Percentiles rank a stretch among this genome's conserved stretches.
Evolutionary conservation across 352 stramenopile genomes (phyloP).

Genomic region (Thraustochytrium striatum): DNA sequence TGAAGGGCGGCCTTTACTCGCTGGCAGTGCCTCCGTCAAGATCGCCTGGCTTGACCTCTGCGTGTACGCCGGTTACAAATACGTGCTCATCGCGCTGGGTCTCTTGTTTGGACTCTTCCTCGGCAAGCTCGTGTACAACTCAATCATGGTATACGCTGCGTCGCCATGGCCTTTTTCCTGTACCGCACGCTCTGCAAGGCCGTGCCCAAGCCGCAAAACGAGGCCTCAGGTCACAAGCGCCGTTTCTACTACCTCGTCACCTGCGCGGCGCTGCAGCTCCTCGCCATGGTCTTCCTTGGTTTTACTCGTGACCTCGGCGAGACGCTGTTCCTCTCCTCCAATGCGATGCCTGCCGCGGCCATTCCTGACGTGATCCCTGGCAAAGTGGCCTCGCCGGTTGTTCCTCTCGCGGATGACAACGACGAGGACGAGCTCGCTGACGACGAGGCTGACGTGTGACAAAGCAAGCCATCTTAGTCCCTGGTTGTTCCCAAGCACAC

Average conservation of each 20-base stretch:
- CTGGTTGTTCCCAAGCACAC: too few relatives aligned
- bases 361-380: too few relatives aligned
- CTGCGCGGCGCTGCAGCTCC: constrained; percentile 26
- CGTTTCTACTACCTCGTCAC: constrained; percentile 28
- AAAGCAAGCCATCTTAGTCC: constrained; percentile 12
- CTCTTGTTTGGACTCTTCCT: constrained; percentile 41
- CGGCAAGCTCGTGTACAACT: constrained; percentile 48
- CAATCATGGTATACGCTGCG: constrained; percentile 49
- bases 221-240: constrained; percentile 31
- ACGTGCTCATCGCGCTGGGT: constrained; percentile 73
- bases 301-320: constrained; percentile 46
- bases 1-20: constrained; percentile 45
- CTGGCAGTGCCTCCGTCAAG: constrained; percentile 66
- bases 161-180: constrained; percentile 52
- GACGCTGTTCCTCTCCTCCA: background rate
- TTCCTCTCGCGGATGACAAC: background rate
- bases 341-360: too few relatives aligned
- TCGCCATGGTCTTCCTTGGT: constrained; percentile 39
- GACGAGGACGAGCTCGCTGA: constrained; percentile 3
- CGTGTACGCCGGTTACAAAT: constrained; percentile 98
- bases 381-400: background rate
- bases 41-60: constrained; percentile 91
- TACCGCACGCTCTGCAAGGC: constrained; percentile 16
- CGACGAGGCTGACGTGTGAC: constrained; percentile 45
- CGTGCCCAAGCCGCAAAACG: background rate